Base-by-base conservation (phyloP, 352 stramenopile species). In the Phytophthora syringae region DNA sequence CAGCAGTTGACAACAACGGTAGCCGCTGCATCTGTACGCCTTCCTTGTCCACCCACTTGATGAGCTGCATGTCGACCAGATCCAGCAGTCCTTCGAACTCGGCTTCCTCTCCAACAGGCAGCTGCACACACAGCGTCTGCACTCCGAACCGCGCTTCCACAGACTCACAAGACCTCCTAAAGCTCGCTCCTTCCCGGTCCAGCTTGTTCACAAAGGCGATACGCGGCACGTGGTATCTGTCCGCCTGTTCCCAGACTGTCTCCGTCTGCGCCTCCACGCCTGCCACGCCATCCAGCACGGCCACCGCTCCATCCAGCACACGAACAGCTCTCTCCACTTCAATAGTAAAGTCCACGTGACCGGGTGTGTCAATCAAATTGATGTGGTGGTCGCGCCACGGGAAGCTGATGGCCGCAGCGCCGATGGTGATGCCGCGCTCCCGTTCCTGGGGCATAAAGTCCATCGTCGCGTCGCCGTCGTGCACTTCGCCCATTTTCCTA, bases 151-250 rank as follows among this genome's bases (percentile, higher is more conserved):
- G 74, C 22, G 77, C 62, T 67, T 91, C 79, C 28, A 93, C 72
- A 1, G 79, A 89, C 61, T 77, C 72, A 10, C 98, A 97, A 24
- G 91, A 91, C 54, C 89, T 92, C 44, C 82, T 88, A 70, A 99
- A 98, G 74, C 97, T 96, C 16, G 95, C 94, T 55, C 97, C 97
- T 36, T 97, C 97, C 34, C 96, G 84, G 69, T 99, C 97, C 73
- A 99, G 91, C 66, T 99, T 99, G 82, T 99, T 99, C 20, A 99
- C 76, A 76, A 99, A 99, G 57, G 84, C 98, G 79, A 99, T 97
- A 43, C 97, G 85, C 6, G 96, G 97, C 58, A 93, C 80, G 12
- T 70, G 52, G 74, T 92, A 92, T 21, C 85, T 74, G 48, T 93
- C 80, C 0, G 85, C 85, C 48, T 95, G 87, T 42, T 92, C 82